Evolutionary conservation across 2,329 filamentous ascomycete species (phyloP).

Genomic region (Elsinoe necatrix): DNA sequence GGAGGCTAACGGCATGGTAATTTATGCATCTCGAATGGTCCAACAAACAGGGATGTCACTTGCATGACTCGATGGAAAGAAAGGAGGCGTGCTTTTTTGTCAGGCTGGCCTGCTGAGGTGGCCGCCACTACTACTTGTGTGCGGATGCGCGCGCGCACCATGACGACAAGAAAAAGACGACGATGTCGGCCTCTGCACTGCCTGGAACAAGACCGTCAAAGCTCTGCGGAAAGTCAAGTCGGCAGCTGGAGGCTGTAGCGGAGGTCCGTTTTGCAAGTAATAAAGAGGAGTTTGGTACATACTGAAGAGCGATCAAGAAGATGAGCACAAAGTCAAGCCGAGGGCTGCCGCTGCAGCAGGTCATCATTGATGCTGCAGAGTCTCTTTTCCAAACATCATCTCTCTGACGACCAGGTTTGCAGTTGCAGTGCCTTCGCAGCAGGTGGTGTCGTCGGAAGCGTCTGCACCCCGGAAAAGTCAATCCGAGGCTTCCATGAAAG

Average conservation of each 20-base stretch:
- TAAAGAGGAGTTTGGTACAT: neutral
- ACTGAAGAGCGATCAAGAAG: neutral
- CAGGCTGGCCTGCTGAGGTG: neutral
- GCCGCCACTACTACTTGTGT: neutral
- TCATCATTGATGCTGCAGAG: neutral
- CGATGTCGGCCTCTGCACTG: neutral
- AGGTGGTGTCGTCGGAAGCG: neutral
- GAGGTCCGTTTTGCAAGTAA: neutral
- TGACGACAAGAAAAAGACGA: neutral
- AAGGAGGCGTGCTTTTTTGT: neutral
- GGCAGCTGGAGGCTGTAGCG: neutral
- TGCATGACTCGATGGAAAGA: neutral
- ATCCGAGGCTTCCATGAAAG: neutral
- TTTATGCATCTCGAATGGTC: neutral
- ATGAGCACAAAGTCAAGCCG: neutral
- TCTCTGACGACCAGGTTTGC: neutral
- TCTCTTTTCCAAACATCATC: neutral
- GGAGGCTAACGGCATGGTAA: neutral
- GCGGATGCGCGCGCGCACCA: neutral
- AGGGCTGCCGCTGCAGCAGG: neutral
- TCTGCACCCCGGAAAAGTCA: slow-evolving; percentile 5
- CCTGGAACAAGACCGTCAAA: neutral
- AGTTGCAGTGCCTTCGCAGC: too few species aligned
- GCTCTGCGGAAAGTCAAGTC: neutral
- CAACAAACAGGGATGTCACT: neutral